A percentile compares a stretch with the other conserved stretches of the same genome.
These are phyloP conservation scores for Coffea canephora DNA, from an alignment of 257 asterid species.

Conservation along the genomic window DNA sequence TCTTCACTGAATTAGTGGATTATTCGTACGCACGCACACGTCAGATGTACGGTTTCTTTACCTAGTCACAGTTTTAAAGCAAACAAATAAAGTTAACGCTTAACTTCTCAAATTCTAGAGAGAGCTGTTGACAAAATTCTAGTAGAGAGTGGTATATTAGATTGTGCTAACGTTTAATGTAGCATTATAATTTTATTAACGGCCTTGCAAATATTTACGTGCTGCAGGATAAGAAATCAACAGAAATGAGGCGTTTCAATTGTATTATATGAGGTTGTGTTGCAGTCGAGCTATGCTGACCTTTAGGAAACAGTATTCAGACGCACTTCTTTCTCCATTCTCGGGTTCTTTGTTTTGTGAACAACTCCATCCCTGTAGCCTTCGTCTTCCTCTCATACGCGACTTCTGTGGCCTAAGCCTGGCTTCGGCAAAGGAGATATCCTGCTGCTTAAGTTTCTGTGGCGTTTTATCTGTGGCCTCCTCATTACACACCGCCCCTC, in stretches of 20 bases:
- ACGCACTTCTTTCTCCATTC: no score
- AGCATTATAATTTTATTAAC: no score
- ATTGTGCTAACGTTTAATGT: no score
- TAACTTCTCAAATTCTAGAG: neutral
- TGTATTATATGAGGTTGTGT: neutral
- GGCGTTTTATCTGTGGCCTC: neutral
- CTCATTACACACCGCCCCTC: no score
- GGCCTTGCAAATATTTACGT: neutral
- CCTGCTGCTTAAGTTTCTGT: neutral
- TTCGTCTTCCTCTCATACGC: neutral
- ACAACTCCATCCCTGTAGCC: no score
- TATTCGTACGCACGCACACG: neutral
- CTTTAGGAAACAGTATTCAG: no score
- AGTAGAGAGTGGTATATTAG: neutral
- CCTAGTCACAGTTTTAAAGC: no score
- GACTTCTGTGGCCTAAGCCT: neutral
- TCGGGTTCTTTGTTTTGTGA: no score
- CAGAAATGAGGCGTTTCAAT: neutral
- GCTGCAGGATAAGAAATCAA: neutral
- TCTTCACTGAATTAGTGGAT: neutral
- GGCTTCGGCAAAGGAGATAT: neutral
- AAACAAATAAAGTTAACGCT: no score
- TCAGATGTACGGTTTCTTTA: neutral
- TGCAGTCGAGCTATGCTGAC: neutral
- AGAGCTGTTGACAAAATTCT: neutral